Evolutionary conservation across 768 basidiomycete genomes (phyloP).

Genomic region (Tephrocybe sp.): DNA sequence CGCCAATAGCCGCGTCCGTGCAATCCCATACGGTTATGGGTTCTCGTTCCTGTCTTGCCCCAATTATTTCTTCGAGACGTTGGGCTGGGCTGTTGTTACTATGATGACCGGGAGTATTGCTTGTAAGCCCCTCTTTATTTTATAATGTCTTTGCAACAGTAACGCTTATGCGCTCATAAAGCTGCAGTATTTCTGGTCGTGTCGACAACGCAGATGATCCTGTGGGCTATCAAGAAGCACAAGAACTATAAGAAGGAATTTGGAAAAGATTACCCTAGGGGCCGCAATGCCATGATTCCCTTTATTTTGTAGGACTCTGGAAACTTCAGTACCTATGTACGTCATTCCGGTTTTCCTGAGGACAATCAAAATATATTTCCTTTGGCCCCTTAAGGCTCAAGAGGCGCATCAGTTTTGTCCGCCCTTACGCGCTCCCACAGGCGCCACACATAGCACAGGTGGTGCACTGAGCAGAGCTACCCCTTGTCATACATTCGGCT

Average conservation of each 20-base stretch:
- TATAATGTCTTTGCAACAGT: background rate
- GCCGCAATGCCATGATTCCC: constrained; percentile 79
- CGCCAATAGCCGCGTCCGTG: constrained; percentile 70
- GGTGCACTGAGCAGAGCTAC: no score
- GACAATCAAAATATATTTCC: background rate
- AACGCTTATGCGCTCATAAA: constrained; percentile 23
- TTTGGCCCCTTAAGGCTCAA: no score
- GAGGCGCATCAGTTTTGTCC: no score
- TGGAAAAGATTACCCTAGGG: constrained; percentile 76
- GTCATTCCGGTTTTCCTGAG: no score
- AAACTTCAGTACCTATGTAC: background rate
- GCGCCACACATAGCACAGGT: no score
- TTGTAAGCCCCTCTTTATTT: constrained; percentile 46
- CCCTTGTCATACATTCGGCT: no score
- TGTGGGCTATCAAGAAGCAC: constrained; percentile 94
- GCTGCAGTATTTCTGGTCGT: constrained; percentile 67
- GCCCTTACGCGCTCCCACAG: no score
- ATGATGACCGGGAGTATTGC: constrained; percentile 77
- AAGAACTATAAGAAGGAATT: constrained; percentile 90
- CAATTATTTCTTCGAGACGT: constrained; percentile 91
- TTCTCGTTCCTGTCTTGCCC: constrained; percentile 87
- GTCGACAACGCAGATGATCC: constrained; percentile 64
- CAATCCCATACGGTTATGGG: constrained; percentile 91
- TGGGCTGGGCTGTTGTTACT: constrained; percentile 72
- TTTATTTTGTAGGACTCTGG: constrained; percentile 49